Percentiles rank a stretch among this genome's conserved stretches.
Conservation (phyloP, 2,329 filamentous ascomycete genomes). For the Xylariaceae sp. region DNA sequence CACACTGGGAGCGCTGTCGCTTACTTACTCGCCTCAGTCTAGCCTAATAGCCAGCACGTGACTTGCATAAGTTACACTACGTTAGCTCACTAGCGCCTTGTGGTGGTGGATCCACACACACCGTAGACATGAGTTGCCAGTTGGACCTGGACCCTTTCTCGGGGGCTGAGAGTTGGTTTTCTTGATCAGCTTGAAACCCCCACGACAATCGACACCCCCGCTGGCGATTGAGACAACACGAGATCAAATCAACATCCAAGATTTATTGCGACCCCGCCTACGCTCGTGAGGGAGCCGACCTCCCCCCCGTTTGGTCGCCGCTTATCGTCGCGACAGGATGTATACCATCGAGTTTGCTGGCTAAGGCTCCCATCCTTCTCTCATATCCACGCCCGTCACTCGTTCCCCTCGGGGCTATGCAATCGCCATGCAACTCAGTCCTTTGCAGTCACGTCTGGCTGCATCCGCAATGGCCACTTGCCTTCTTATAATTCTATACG, state of each 20-base stretch:
- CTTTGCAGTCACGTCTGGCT: slow-evolving; percentile 65
- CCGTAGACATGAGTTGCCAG: background rate
- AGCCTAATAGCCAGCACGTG: no score
- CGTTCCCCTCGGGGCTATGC: slow-evolving; percentile 35
- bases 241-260: background rate
- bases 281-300: background rate
- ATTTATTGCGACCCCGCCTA: background rate
- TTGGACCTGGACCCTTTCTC: no score
- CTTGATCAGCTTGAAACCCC: slow-evolving; percentile 7
- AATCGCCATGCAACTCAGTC: slow-evolving; percentile 54
- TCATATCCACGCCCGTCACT: slow-evolving; percentile 13
- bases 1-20: no score
- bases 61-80: no score
- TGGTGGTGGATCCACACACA: background rate
- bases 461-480: slow-evolving; percentile 59
- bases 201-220: slow-evolving; percentile 2
- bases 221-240: background rate
- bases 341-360: slow-evolving; percentile 7
- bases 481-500: slow-evolving; percentile 54
- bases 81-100: background rate
- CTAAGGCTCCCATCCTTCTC: slow-evolving; percentile 10
- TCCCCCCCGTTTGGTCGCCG: background rate
- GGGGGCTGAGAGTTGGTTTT: background rate
- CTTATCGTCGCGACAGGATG: slow-evolving; percentile 13
- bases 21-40: no score